Evolutionary conservation across 2,329 filamentous ascomycete genomes (phyloP).

Genomic region (Xylaria sp.): DNA sequence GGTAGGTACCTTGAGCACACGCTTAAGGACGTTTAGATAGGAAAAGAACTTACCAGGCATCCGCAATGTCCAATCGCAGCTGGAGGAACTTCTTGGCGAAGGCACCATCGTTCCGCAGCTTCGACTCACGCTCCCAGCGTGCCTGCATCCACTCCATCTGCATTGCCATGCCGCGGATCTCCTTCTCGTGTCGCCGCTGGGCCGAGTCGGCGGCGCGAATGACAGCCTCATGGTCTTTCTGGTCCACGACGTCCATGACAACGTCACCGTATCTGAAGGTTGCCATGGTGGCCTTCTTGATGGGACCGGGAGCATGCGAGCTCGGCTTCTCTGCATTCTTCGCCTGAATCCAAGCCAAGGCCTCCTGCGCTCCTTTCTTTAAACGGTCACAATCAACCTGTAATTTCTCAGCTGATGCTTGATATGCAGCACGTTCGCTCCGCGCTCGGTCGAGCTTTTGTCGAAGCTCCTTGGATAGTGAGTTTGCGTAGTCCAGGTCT

Average conservation of each 20-base stretch:
- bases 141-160: slow-evolving; percentile 93
- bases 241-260: slow-evolving; percentile 61
- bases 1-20: slow-evolving; percentile 41
- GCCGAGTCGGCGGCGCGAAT: slow-evolving; percentile 69
- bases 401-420: slow-evolving; percentile 65
- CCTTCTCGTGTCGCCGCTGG: slow-evolving; percentile 76
- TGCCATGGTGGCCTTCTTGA: slow-evolving; percentile 45
- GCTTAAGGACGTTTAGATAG: slow-evolving; percentile 16
- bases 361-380: slow-evolving; percentile 54
- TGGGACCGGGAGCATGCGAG: slow-evolving; percentile 31
- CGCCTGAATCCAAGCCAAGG: slow-evolving; percentile 52
- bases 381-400: slow-evolving; percentile 63
- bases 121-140: slow-evolving; percentile 81
- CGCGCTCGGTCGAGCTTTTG: slow-evolving; percentile 76
- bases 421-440: slow-evolving; percentile 70
- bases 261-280: slow-evolving; percentile 57
- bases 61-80: slow-evolving; percentile 82
- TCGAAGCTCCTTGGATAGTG: slow-evolving; percentile 61
- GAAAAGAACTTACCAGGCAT: slow-evolving; percentile 80
- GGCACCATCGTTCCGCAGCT: slow-evolving; percentile 81
- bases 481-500: slow-evolving; percentile 41
- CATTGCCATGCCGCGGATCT: slow-evolving; percentile 83
- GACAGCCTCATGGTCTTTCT: slow-evolving; percentile 57
- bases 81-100: slow-evolving; percentile 89
- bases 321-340: slow-evolving; percentile 45